Conservation (phyloP, 1,284 basidiomycete genomes). For the Pseudozyma sp. region DNA sequence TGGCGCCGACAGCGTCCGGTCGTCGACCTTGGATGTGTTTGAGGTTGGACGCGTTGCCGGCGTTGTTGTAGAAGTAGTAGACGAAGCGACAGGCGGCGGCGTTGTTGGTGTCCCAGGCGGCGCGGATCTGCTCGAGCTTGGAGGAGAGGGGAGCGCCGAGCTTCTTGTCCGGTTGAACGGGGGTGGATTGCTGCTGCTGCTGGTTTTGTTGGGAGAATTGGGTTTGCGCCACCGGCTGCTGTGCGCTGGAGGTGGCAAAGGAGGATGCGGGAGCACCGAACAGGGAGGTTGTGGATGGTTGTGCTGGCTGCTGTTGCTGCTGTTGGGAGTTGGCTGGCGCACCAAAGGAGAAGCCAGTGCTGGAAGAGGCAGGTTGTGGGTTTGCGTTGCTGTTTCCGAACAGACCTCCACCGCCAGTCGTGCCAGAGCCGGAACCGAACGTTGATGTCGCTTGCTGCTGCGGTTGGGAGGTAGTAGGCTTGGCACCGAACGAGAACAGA, state of each 20-base stretch:
- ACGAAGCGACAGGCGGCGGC: conserved; percentile 60
- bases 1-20: conserved; percentile 59
- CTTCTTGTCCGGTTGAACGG: conserved; percentile 50
- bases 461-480: conserved; percentile 24
- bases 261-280: conserved; percentile 36
- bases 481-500: conserved; percentile 41
- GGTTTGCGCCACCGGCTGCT: conserved; percentile 29
- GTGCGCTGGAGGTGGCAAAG: conserved; percentile 25
- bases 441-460: conserved; percentile 32
- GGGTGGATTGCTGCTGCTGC: conserved; percentile 7
- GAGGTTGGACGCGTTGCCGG: conserved; percentile 48
- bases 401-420: conserved; percentile 7
- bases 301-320: conserved; percentile 21
- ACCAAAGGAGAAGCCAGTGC: conserved; percentile 41
- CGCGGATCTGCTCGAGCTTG: conserved; percentile 59
- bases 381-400: conserved; percentile 32
- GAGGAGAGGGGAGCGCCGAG: conserved; percentile 52
- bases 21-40: conserved; percentile 55
- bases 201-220: conserved; percentile 21
- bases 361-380: conserved; percentile 16
- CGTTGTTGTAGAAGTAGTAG: conserved; percentile 65
- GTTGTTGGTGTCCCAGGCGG: conserved; percentile 63
- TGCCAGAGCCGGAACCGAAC: conserved; percentile 32
- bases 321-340: conserved; percentile 16
- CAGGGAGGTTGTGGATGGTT: conserved; percentile 32